Base-by-base conservation (phyloP, 345 rosid genomes). In the Theobroma cacao region DNA sequence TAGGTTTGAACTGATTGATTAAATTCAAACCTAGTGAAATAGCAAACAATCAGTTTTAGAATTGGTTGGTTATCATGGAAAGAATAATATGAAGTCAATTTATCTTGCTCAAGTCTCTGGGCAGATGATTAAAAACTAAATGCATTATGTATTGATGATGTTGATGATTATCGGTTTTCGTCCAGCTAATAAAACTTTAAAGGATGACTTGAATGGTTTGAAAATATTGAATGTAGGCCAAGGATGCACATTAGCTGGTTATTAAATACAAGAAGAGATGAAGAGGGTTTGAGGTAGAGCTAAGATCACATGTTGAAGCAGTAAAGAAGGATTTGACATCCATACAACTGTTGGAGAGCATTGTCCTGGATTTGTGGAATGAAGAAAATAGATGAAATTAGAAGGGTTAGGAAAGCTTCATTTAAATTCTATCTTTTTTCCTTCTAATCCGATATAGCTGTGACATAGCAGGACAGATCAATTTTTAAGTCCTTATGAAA, bases 11-110 rank as follows among this genome's bases (percentile, higher is more conserved):
- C 15, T 36, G 70, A 69, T 59, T 24, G 34, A 64, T 58, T 53
- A 22, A 56, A 72, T 74, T 72, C 59, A 40, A 66, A 40, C 58
- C 31, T 67, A 14, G 56, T 70, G 58, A 48, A 69, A 33, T 22
- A 30, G 34, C 0, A 73, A 73, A 73, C 2, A 36, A 4, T 36
- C 34, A 55, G 5, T 74, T 74, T 15, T 18, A n/a, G 45, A 14
- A 28, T 45, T 1, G 8, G 34, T 67, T 67, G 52, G 11, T 43
- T 67, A 41, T 66, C 31, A 66, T 40, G 50, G 48, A 24, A 66
- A 22, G 50, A 66, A 9, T 66, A 4, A 66, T 41, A 24, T 14
- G 9, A 34, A 60, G 2, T 12, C 22, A 17, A n/a, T 62, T 62
- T 15, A 62, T 62, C 22, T 62, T 62, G 1, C 59, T 11, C 11